Conservation (phyloP, 768 basidiomycete genomes). For the Mycena leptocephala region DNA sequence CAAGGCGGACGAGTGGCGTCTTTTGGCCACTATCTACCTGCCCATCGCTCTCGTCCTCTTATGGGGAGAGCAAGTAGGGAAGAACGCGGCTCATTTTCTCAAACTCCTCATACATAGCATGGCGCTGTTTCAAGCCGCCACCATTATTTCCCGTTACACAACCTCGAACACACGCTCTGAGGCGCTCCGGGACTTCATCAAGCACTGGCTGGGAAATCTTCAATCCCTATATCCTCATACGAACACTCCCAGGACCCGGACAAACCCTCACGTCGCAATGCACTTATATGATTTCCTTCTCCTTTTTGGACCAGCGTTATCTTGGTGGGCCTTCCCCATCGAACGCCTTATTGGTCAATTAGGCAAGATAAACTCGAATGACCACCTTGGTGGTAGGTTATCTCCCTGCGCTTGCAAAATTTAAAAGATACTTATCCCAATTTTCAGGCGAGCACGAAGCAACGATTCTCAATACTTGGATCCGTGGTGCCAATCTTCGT, state of each 20-base stretch:
- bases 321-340: no score
- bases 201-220: no score
- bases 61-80: slow-evolving; percentile 43
- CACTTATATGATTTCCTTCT: slow-evolving; percentile 53
- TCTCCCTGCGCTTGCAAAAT: neutral
- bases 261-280: slow-evolving; percentile 24
- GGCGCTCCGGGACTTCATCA: no score
- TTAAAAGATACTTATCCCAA: no score
- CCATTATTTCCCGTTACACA: slow-evolving; percentile 30
- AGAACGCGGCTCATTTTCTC: neutral
- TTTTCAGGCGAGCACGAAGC: no score
- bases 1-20: no score
- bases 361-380: slow-evolving; percentile 50
- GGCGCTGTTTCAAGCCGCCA: slow-evolving; percentile 44
- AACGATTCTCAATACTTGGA: no score
- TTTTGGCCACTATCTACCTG: no score
- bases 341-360: slow-evolving; percentile 55
- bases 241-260: slow-evolving; percentile 13
- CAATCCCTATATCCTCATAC: slow-evolving; percentile 42
- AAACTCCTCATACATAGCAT: slow-evolving; percentile 44
- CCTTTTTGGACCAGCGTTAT: no score
- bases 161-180: slow-evolving; percentile 21
- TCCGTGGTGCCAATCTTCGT: no score
- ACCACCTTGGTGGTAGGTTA: slow-evolving; percentile 42
- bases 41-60: no score